Conservation (phyloP, 768 basidiomycete species). For the Mrakia frigida region DNA sequence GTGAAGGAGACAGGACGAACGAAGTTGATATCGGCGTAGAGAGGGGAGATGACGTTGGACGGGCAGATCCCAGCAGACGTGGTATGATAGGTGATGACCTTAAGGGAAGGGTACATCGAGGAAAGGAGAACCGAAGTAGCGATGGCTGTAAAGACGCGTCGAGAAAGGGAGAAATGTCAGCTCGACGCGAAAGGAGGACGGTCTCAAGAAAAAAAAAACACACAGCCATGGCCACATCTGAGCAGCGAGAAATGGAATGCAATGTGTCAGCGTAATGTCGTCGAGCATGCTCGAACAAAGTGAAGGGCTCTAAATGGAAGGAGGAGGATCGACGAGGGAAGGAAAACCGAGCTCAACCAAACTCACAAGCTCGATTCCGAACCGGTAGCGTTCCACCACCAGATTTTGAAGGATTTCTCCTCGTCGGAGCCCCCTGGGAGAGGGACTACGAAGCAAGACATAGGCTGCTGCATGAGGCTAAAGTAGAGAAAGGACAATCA, state of each 20-base stretch:
- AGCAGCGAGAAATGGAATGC: too few species aligned
- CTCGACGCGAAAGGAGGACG: not conserved
- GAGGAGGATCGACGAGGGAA: not conserved
- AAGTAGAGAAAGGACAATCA: not conserved
- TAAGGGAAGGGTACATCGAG: not conserved
- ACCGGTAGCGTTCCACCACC: not conserved
- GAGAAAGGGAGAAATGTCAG: not conserved
- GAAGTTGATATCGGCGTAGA: slow-evolving; percentile 13
- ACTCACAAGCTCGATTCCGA: not conserved
- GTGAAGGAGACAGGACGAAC: not conserved
- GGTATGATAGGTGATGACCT: not conserved
- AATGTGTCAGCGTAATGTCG: too few species aligned
- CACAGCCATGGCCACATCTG: slow-evolving; percentile 10
- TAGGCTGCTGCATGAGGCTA: slow-evolving; percentile 7
- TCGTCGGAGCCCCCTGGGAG: not conserved
- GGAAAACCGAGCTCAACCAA: not conserved
- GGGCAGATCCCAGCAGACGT: not conserved
- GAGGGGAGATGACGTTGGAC: not conserved
- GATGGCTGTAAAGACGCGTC: not conserved
- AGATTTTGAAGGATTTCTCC: not conserved
- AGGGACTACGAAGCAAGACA: not conserved
- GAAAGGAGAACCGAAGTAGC: not conserved
- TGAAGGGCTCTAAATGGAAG: not conserved
- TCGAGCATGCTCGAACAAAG: not conserved
- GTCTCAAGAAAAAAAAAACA: not conserved